Percentiles rank a stretch among this genome's conserved stretches.
Conservation (phyloP, 23 red algal genomes). For the Cyanidiococcus yangmingshanensis region DNA sequence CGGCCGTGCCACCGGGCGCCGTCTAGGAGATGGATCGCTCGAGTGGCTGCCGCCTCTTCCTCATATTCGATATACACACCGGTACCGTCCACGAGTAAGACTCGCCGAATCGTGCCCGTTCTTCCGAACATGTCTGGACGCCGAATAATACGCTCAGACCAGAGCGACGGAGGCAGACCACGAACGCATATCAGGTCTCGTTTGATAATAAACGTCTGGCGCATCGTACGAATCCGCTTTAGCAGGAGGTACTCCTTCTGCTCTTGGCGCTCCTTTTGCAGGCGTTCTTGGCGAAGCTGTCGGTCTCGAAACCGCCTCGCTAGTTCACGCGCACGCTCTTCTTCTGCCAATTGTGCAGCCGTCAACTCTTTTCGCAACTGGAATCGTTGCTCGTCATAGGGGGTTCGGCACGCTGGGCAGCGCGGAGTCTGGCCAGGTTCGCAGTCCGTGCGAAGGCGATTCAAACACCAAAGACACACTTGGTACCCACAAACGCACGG, state of each 20-base stretch:
- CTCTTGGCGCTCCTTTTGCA: constrained; percentile 51
- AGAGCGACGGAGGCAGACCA: constrained; percentile 50
- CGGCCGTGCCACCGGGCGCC: constrained; percentile 67
- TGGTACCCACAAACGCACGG: constrained; percentile 80
- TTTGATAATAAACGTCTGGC: constrained; percentile 60
- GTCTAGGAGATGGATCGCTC: constrained; percentile 54
- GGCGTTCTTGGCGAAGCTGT: constrained; percentile 36
- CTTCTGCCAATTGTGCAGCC: constrained; percentile 43
- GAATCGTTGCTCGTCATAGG: constrained; percentile 91
- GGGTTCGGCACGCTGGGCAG: constrained; percentile 95
- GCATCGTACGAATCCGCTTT: constrained; percentile 60
- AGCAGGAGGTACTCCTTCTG: constrained; percentile 31
- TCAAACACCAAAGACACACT: constrained; percentile 84
- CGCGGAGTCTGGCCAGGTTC: not conserved
- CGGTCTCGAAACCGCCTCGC: constrained; percentile 63
- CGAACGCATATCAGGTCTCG: constrained; percentile 74
- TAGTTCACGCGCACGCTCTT: constrained; percentile 50
- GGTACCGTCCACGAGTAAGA: constrained; percentile 66
- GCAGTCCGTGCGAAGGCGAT: constrained; percentile 44
- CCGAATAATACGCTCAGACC: constrained; percentile 55
- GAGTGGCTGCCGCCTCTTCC: constrained; percentile 49
- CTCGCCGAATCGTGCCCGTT: constrained; percentile 59
- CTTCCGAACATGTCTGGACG: constrained; percentile 81
- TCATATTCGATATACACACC: constrained; percentile 79
- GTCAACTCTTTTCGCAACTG: constrained; percentile 44